These are phyloP conservation scores for Lentinula boryana DNA, from an alignment of 768 basidiomycete species.

Conservation along the genomic window DNA sequence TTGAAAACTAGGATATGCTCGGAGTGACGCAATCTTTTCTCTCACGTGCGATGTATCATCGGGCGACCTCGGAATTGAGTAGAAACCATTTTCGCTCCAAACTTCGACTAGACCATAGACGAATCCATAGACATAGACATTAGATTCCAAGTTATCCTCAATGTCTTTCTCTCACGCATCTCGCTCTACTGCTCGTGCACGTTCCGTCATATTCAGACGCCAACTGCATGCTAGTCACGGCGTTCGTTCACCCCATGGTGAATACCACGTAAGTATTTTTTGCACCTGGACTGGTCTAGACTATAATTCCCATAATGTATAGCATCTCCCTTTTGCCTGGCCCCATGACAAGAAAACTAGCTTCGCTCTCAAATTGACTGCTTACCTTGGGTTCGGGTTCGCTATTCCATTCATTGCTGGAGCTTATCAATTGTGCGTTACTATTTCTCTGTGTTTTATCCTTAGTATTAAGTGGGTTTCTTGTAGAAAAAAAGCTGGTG, in stretches of 20 bases:
- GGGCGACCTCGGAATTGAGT: background rate
- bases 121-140: background rate
- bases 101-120: background rate
- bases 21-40: too few relatives aligned
- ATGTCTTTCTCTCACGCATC: conserved; percentile 5
- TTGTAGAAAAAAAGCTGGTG: conserved; percentile 38
- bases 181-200: background rate
- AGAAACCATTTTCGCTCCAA: too few relatives aligned
- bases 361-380: conserved; percentile 36
- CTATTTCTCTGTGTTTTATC: background rate
- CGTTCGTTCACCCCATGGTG: conserved; percentile 43
- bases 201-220: background rate
- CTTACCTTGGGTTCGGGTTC: conserved; percentile 52
- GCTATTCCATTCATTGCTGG: conserved; percentile 62
- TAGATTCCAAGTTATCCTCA: background rate
- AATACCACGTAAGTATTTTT: conserved; percentile 46
- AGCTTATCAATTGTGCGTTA: conserved; percentile 57
- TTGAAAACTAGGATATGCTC: too few relatives aligned
- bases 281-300: conserved; percentile 1
- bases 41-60: background rate
- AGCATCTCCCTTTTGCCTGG: conserved; percentile 55
- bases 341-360: conserved; percentile 33
- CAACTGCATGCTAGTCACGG: conserved; percentile 34
- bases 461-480: background rate
- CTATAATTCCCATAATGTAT: background rate